A percentile compares a stretch with the other conserved stretches of the same genome.
phyloP scores from a whole-genome alignment of 495 filamentous ascomycete species.

The Letharia columbiana region DNA sequence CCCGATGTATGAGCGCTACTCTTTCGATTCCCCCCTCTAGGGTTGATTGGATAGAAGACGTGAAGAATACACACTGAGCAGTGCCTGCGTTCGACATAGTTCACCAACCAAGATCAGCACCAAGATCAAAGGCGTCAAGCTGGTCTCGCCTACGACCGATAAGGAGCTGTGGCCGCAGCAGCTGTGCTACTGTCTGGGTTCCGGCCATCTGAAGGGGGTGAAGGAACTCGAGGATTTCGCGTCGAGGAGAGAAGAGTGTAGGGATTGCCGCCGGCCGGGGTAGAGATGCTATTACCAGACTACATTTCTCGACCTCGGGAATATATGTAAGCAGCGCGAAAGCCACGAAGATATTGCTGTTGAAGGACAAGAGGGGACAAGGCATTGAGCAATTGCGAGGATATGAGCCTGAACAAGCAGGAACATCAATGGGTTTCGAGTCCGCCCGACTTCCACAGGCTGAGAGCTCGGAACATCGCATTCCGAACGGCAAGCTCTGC shows the following conservation, averaged over 20 bases:
- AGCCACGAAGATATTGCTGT: background rate
- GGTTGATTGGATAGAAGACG: background rate
- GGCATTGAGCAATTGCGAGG: too few relatives aligned
- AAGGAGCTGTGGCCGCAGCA: constrained; percentile 1
- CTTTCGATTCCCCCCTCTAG: constrained; percentile 5
- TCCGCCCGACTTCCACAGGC: too few relatives aligned
- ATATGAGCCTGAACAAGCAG: too few relatives aligned
- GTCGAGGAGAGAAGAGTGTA: background rate
- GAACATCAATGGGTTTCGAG: too few relatives aligned
- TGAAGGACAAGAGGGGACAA: too few relatives aligned
- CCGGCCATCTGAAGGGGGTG: background rate
- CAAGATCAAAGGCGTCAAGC: background rate
- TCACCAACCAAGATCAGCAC: background rate
- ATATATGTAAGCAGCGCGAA: too few relatives aligned
- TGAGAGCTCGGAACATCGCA: too few relatives aligned
- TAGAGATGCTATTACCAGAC: background rate
- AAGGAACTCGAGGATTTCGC: background rate
- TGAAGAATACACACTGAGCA: background rate
- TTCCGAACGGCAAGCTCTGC: too few relatives aligned
- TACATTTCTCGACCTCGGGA: background rate
- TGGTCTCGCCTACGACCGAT: background rate
- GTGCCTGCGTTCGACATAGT: background rate
- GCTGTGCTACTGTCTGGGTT: background rate
- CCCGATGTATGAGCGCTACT: constrained; percentile 11
- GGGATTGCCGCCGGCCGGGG: background rate